Base-by-base conservation (phyloP, 257 asterid species). In the Primulina huaijiensis region DNA sequence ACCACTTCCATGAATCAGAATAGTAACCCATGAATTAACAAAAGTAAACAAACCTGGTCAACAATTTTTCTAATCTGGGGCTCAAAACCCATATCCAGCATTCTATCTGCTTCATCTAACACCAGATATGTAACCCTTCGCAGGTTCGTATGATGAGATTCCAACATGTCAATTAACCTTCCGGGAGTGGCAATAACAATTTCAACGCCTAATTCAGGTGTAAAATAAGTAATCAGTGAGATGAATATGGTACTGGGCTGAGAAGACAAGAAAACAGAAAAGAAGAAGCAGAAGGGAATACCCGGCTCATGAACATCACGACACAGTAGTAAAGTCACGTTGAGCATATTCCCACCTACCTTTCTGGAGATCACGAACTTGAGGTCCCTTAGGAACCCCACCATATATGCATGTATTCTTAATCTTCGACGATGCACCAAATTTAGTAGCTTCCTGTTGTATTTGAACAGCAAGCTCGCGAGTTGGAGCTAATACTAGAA, bases 291-390 rank as follows among this genome's bases (percentile, higher is more conserved):
- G 83, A 79, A 93, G 97, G 88, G 84, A 85, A 89, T 93, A 93
- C 97, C 97, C 99, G 99, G 91, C 90, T 90, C 86, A 88, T 84
- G 94, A 85, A 84, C 94, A 89, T 88, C 98, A 90, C 86, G 96
- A 84, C 78, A 92, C 89, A 93, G 97, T 87, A 90, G 95, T 85
- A 93, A 90, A 90, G 91, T 90, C 96, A 86, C 93, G 84, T 87
- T 90, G 95, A 90, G 97, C 99, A 81, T 84, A 89, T 84, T 92
- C 60, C 96, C 99, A 93, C 99, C 99, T 93, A 93, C 99, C 99
- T 93, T 93, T 93, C 99, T 93, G 99, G 78, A 93, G 99, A 90
- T 93, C 99, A 89, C 99, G 97, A 80, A 93, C 96, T 77, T 93
- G 99, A 64, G 99, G 99, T 60, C 99, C 99, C 92, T 93, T 93